Conservation (phyloP, 768 basidiomycete species). For the Hygrocybe coccinea region DNA sequence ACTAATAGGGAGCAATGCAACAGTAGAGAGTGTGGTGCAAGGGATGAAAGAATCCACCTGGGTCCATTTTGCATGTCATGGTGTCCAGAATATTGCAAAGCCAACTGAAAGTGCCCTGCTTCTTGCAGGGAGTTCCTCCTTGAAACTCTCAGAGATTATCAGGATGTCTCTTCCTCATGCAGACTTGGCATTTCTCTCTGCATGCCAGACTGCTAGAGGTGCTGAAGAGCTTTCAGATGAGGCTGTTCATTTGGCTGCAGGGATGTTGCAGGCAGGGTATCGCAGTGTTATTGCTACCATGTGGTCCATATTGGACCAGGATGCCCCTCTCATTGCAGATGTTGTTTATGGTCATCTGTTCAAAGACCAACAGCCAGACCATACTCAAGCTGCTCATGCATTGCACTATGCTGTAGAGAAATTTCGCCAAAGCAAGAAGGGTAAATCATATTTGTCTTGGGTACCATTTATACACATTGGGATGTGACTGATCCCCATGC, state of each 20-base stretch:
- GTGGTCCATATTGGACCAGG: slow-evolving; percentile 38
- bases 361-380: too few species aligned
- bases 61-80: slow-evolving; percentile 40
- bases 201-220: slow-evolving; percentile 24
- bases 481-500: too few species aligned
- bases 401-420: too few species aligned
- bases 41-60: slow-evolving; percentile 13
- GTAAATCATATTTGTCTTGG: too few species aligned
- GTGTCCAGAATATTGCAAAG: slow-evolving; percentile 23
- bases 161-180: slow-evolving; percentile 19
- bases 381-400: too few species aligned
- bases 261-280: slow-evolving; percentile 34
- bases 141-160: slow-evolving; percentile 23
- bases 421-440: too few species aligned
- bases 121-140: slow-evolving; percentile 16
- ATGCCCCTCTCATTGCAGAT: slow-evolving; percentile 30
- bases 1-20: slow-evolving; percentile 8
- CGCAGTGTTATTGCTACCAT: slow-evolving; percentile 37
- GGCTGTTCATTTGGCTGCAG: slow-evolving; percentile 38
- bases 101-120: slow-evolving; percentile 24
- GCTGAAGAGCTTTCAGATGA: slow-evolving; percentile 21
- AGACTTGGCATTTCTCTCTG: slow-evolving; percentile 37
- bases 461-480: too few species aligned
- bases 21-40: slow-evolving; percentile 9
- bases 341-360: slow-evolving; percentile 34